Percentiles rank a stretch among this genome's conserved stretches.
Evolutionary conservation across 2,329 filamentous ascomycete species (phyloP).

Genomic region (Sclerotiophoma versabilis): DNA sequence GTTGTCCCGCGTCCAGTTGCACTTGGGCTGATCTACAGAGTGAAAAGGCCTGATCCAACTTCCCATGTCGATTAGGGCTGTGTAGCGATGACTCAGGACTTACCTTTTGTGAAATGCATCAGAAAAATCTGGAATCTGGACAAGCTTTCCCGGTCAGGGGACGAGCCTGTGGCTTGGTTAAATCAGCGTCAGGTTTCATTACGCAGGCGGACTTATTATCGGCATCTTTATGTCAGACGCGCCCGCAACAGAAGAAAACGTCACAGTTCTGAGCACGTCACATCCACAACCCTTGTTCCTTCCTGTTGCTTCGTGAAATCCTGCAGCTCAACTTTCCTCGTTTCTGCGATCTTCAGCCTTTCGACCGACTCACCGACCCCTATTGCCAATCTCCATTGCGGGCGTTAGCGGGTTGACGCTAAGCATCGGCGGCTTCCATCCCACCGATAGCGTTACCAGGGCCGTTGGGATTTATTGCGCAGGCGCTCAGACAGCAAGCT

Average conservation of each 20-base stretch:
- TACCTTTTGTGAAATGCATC: neutral
- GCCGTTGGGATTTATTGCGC: constrained; percentile 1
- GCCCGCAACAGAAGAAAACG: neutral
- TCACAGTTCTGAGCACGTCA: neutral
- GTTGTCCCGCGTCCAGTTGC: neutral
- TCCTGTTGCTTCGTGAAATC: neutral
- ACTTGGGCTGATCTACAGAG: neutral
- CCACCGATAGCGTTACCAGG: constrained; percentile 17
- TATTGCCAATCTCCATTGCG: constrained; percentile 13
- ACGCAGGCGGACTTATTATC: constrained; percentile 8
- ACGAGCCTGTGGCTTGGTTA: neutral
- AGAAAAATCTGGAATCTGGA: constrained; percentile 1
- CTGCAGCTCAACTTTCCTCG: neutral
- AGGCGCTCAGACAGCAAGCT: constrained; percentile 2
- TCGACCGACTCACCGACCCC: constrained; percentile 2
- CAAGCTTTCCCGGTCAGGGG: neutral
- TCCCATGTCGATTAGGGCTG: neutral
- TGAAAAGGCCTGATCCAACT: neutral
- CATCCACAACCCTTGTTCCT: neutral
- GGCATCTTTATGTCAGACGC: constrained; percentile 1
- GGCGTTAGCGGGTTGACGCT: constrained; percentile 12
- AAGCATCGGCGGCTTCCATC: constrained; percentile 8
- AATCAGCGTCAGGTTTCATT: constrained; percentile 9
- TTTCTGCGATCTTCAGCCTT: neutral
- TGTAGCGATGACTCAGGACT: constrained; percentile 10